Base-by-base conservation (phyloP, 192 early-diverging fungal genomes). In the Backusella luteola region DNA sequence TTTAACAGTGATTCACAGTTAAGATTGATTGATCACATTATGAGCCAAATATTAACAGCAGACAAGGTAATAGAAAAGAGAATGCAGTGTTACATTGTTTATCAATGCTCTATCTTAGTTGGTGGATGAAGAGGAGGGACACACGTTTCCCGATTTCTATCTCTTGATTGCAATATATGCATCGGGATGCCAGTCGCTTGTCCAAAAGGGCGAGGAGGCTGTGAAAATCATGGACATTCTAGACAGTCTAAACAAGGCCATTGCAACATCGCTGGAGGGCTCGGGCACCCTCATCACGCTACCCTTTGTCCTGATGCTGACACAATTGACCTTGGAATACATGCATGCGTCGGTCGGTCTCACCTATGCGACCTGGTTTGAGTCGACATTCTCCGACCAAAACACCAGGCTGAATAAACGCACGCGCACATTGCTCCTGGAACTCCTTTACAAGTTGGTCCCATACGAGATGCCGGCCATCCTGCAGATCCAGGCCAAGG, bases 401-500 rank as follows among this genome's bases (percentile, higher is more conserved):
- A 26, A 52, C 26, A 72, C n/a, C 32, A 29, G 34, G 4, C 36
- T 46, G 9, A 46, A 29, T 39, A 72, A 72, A 44, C 39, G 44
- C 15, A 49, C 39, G 7, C 39, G 70, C 4, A 39, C 39, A 34
- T 19, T 46, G 32, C 41, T 72, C 5, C 7, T 72, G 26, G 29
- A 72, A 0, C 44, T 39, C 6, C 41, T 72, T 15, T n/a, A 53
- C 26, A 44, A 29, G 14, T 15, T 46, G 41, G n/a, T 34, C 0
- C 41, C 70, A 17, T 72, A 29, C 32, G 70, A 72, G 26, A 34
- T 32, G 32, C 70, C 70, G 2, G 70, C 70, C 29, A 52, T 72
- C 12, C 70, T 72, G 7, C 70, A 72, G 42, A 72, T 72, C 70
- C 70, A 72, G 6, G 39, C 42, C 23, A 72, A 34, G 12, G 21